Conservation (phyloP, 371 early-diverging fungal genomes). For the Mortierella sp. region DNA sequence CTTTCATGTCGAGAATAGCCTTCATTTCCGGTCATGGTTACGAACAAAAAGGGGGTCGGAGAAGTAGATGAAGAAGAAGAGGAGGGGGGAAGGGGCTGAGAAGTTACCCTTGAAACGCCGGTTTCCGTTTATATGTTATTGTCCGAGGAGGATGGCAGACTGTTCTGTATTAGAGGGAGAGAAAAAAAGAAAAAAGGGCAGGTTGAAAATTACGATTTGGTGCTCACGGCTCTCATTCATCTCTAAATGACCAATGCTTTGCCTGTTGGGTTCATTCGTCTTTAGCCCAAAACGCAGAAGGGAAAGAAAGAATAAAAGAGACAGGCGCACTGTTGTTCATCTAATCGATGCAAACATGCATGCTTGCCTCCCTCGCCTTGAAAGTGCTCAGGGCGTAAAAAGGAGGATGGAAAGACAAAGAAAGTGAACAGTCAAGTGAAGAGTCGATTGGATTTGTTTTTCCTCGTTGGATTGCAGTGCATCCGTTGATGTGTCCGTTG, state of each 20-base stretch:
- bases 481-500: conserved; percentile 1
- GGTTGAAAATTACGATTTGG: background rate
- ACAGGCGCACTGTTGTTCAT: background rate
- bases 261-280: background rate
- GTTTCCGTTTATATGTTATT: background rate
- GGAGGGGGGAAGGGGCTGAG: background rate
- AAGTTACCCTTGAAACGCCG: conserved; percentile 6
- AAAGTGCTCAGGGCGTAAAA: background rate
- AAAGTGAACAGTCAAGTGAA: background rate
- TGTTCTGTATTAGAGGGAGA: background rate
- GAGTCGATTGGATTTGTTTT: background rate
- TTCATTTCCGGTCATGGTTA: background rate
- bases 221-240: conserved; percentile 11
- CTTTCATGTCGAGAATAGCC: background rate
- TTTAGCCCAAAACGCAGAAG: background rate
- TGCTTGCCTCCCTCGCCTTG: background rate
- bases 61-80: background rate
- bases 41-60: background rate
- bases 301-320: too few species aligned
- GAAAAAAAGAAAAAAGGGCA: background rate
- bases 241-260: conserved; percentile 5
- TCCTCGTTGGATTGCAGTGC: too few species aligned
- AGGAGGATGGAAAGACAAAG: background rate
- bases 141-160: background rate
- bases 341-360: conserved; percentile 7